Percentiles rank a stretch among this genome's conserved stretches.
These are phyloP conservation scores for Naematelia aurantialba DNA, from an alignment of 768 basidiomycete species.

Conservation along the genomic window DNA sequence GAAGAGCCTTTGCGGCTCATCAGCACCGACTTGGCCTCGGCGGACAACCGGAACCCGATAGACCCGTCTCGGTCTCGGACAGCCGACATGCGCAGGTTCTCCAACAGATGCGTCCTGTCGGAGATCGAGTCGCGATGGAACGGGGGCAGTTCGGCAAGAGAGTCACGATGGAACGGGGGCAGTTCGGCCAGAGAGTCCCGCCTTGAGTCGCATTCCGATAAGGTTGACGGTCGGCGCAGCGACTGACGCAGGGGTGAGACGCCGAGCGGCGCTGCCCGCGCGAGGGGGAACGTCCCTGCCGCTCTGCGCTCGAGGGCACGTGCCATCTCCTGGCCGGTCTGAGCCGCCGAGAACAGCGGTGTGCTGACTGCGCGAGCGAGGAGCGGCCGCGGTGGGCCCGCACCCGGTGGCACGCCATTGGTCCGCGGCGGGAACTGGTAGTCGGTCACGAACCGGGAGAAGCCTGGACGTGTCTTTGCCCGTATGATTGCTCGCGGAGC, in stretches of 20 bases:
- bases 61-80: neutral
- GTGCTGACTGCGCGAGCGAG: constrained; percentile 25
- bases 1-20: neutral
- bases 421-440: constrained; percentile 24
- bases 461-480: constrained; percentile 14
- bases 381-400: constrained; percentile 26
- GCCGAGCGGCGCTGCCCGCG: constrained; percentile 26
- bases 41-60: neutral
- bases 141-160: neutral
- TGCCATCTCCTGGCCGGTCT: constrained; percentile 3
- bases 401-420: constrained; percentile 24
- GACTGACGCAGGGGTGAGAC: constrained; percentile 23
- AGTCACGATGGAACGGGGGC: neutral
- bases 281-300: constrained; percentile 25
- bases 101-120: neutral
- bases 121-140: neutral
- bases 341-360: constrained; percentile 21
- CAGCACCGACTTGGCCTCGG: neutral
- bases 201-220: neutral
- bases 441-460: constrained; percentile 18
- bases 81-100: neutral
- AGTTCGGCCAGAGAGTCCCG: neutral
- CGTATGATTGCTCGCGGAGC: constrained; percentile 21
- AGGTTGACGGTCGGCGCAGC: neutral
- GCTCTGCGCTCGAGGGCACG: constrained; percentile 6